Base-by-base conservation (phyloP, 1,139 yeast genomes). In the Candida labiduridarum region DNA sequence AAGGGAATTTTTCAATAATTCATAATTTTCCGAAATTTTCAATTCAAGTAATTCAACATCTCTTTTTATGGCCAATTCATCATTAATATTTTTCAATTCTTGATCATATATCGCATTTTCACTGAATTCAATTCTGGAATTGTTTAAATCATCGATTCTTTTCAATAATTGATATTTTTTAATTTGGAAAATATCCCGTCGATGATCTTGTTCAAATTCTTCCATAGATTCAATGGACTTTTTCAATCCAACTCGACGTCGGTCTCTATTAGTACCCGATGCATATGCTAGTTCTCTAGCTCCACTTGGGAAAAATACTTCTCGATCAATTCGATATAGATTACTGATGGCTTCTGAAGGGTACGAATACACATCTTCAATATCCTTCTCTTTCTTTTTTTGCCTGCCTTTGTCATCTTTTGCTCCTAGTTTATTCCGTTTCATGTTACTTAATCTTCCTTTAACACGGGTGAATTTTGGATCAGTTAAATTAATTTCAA, bases 1-100 rank as follows among this genome's bases (percentile, higher is more conserved):
- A 40, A 67, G 57, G 3, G 75, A 67, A 49, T 62, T 64, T 49
- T 73, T 68, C 36, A 75, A 59, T 34, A 64, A 59, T 49, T 74
- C 75, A 55, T 74, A 74, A 51, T 72, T 67, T 49, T 66, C 62
- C 36, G 63, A 60, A n/a, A 73, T 50, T 53, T 67, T 70, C 49
- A 72, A 62, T 34, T 68, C 62, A n/a, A 74, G 54, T 46, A 76
- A 63, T 48, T 71, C 76, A 35, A 64, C 61, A 55, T 76, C 80
- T 39, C 77, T 53, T 25, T 58, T 53, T 7, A 53, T 54, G 47
- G 58, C 66, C 14, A 65, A 53, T 19, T 54, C 29, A 6, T 55
- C 47, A 25, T 60, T 59, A 30, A 50, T 55, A 12, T 52, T 49
- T 10, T 50, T 42, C 29, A 76, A 63, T 35, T 72, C 76, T 4